phyloP scores from a whole-genome alignment of 257 asterid species.

The Solanum dulcamara region DNA sequence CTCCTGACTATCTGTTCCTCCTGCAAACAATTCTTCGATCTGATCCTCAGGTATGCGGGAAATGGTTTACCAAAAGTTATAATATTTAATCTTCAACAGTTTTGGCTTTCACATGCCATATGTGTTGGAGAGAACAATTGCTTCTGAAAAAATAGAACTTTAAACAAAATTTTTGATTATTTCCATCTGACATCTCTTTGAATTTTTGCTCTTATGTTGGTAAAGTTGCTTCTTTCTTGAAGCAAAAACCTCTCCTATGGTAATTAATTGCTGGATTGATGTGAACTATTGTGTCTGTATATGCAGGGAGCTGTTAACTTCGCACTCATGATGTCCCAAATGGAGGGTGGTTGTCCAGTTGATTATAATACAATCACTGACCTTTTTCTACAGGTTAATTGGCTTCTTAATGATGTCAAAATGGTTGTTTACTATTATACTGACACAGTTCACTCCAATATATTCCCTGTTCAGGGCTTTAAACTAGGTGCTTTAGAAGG shows the following conservation, averaged over 20 bases:
- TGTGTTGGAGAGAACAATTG: not conserved
- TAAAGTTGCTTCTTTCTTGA: not conserved
- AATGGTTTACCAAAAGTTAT: not conserved
- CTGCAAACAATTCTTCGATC: conserved; percentile 99
- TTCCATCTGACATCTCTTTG: not conserved
- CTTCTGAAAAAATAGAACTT: too few relatives aligned
- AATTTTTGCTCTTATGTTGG: not conserved
- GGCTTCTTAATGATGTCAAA: not conserved
- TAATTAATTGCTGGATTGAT: not conserved
- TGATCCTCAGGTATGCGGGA: conserved; percentile 80
- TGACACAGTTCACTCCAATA: not conserved
- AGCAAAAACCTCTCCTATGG: not conserved
- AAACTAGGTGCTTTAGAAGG: not conserved
- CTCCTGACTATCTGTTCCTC: conserved; percentile 95
- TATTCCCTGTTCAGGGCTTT: not conserved
- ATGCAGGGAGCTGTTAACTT: conserved; percentile 97
- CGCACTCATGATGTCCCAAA: conserved; percentile 99
- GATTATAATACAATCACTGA: conserved; percentile 97
- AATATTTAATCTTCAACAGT: not conserved
- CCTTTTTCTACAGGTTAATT: conserved; percentile 87
- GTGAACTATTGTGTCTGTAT: conserved; percentile 6
- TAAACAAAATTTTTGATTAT: too few relatives aligned
- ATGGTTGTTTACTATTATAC: not conserved
- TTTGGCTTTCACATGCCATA: not conserved
- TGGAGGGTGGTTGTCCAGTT: conserved; percentile 99